Conservation (phyloP, 2,329 filamentous ascomycete species). For the Sporothrix dimorphospora region DNA sequence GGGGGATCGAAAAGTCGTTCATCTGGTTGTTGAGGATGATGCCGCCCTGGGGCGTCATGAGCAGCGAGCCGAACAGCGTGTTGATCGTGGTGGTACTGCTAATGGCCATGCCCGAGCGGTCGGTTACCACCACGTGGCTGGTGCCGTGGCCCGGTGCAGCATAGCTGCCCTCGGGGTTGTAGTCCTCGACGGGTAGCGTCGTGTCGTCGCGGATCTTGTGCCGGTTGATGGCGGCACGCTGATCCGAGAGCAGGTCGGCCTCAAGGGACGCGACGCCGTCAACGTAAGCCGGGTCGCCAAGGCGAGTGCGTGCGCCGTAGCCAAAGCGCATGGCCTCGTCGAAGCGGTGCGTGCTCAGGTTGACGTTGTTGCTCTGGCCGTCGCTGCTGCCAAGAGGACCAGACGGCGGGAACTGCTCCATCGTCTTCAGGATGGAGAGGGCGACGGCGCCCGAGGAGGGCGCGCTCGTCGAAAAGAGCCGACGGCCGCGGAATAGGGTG, state of each 20-base stretch:
- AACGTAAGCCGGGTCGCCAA: slow-evolving; percentile 83
- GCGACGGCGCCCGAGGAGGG: slow-evolving; percentile 79
- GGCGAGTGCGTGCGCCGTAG: slow-evolving; percentile 75
- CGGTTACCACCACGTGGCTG: slow-evolving; percentile 72
- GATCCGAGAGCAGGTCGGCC: slow-evolving; percentile 64
- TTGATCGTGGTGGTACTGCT: slow-evolving; percentile 88
- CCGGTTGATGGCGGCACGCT: slow-evolving; percentile 63
- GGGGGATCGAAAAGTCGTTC: slow-evolving; percentile 86
- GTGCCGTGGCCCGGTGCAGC: slow-evolving; percentile 60
- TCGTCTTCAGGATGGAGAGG: slow-evolving; percentile 76
- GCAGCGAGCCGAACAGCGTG: slow-evolving; percentile 76
- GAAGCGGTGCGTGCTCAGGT: slow-evolving; percentile 78
- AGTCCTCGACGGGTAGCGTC: slow-evolving; percentile 73
- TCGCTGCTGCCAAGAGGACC: slow-evolving; percentile 47
- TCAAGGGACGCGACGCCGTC: slow-evolving; percentile 66
- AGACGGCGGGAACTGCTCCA: slow-evolving; percentile 73
- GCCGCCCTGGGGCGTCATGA: slow-evolving; percentile 81
- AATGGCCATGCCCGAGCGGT: slow-evolving; percentile 73
- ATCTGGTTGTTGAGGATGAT: slow-evolving; percentile 76
- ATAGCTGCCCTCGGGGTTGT: slow-evolving; percentile 59
- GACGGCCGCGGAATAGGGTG: slow-evolving; percentile 70
- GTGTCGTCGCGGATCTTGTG: slow-evolving; percentile 69
- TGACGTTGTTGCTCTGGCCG: slow-evolving; percentile 45
- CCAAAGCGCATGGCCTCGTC: slow-evolving; percentile 89
- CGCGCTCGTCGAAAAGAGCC: slow-evolving; percentile 69